phyloP scores from a whole-genome alignment of 345 rosid genomes.

The Dovyalis caffra region DNA sequence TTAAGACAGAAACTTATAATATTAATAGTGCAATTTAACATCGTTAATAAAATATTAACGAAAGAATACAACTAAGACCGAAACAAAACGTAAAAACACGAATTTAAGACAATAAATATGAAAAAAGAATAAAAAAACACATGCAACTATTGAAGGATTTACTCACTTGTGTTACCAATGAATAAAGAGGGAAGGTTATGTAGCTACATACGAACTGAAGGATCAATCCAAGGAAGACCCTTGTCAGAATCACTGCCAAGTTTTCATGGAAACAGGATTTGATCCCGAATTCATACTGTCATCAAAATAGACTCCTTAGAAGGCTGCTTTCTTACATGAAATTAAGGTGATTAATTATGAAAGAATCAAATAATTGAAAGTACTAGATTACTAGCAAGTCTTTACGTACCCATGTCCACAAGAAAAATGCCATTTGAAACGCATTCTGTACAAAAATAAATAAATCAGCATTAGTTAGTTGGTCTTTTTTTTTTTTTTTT shows the following conservation, averaged over 20 bases:
- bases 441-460: constrained; percentile 48
- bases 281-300: constrained; percentile 41
- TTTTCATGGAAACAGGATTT: constrained; percentile 47
- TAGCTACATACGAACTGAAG: constrained; percentile 56
- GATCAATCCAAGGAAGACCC: constrained; percentile 37
- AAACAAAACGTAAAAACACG: too few relatives aligned
- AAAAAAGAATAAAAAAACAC: too few relatives aligned
- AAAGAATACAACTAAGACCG: too few relatives aligned
- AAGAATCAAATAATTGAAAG: not conserved
- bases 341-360: too few relatives aligned
- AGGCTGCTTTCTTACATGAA: too few relatives aligned
- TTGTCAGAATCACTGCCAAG: constrained; percentile 15
- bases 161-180: constrained; percentile 57
- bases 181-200: constrained; percentile 58
- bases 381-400: not conserved
- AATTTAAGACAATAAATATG: too few relatives aligned
- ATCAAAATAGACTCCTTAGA: too few relatives aligned
- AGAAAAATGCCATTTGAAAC: constrained; percentile 50
- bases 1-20: too few relatives aligned
- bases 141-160: not conserved
- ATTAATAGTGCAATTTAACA: too few relatives aligned
- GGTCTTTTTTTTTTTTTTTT: too few relatives aligned
- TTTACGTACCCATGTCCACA: constrained; percentile 52
- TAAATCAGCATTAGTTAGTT: not conserved
- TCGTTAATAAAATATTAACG: too few relatives aligned